Evolutionary conservation across 768 basidiomycete species (phyloP).

Genomic region (Trichaptum fuscoviolaceum): DNA sequence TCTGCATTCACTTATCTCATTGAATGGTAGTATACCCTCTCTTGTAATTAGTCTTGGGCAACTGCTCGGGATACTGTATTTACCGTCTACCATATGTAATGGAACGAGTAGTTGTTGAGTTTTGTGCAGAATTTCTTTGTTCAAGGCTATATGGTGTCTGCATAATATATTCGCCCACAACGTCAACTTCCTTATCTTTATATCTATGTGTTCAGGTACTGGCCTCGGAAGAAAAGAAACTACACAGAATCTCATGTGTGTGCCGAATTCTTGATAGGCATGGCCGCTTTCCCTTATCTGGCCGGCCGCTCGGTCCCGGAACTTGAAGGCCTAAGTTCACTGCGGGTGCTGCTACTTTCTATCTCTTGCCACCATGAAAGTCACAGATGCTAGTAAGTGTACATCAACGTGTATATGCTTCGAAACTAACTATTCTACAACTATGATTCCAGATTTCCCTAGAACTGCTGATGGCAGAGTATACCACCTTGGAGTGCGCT

Average conservation of each 20-base stretch:
- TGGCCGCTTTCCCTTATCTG: too few relatives aligned
- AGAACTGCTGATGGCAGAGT: slow-evolving; percentile 67
- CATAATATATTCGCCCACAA: too few relatives aligned
- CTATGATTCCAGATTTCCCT: slow-evolving; percentile 59
- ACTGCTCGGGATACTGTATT: background rate
- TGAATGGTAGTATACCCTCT: background rate
- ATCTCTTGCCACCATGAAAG: slow-evolving; percentile 37
- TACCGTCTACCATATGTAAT: background rate
- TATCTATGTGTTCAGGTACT: too few relatives aligned
- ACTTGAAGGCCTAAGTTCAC: background rate
- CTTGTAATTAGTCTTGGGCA: background rate
- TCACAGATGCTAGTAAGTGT: slow-evolving; percentile 63
- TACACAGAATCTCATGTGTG: too few relatives aligned
- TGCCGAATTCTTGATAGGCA: too few relatives aligned
- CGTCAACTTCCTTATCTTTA: too few relatives aligned
- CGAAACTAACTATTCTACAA: slow-evolving; percentile 5
- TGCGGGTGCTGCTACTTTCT: too few relatives aligned
- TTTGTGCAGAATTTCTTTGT: background rate
- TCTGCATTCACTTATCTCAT: background rate
- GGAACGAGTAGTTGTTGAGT: background rate
- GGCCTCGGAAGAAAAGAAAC: too few relatives aligned
- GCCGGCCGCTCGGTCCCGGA: too few relatives aligned
- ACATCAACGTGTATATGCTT: background rate
- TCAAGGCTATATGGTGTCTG: too few relatives aligned
- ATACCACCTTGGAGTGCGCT: slow-evolving; percentile 71